phyloP scores from a whole-genome alignment of 805 yeast genomes.

The Metschnikowia koreensis region DNA sequence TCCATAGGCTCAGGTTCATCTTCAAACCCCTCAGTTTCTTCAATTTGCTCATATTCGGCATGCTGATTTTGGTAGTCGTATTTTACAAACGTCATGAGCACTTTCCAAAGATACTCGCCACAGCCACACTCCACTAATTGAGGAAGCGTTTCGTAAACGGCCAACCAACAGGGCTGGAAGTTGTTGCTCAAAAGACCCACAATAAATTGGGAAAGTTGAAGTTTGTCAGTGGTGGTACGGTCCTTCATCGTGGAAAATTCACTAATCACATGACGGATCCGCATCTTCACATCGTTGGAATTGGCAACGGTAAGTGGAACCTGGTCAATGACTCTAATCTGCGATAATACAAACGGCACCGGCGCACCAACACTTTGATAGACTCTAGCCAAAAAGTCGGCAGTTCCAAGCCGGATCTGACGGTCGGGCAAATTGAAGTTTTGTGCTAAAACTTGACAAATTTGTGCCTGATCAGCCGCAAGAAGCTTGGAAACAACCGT shows the following conservation, averaged over 20 bases:
- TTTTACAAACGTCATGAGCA: conserved; percentile 37
- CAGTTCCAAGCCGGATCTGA: conserved; percentile 47
- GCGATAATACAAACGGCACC: conserved; percentile 43
- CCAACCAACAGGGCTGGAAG: conserved; percentile 86
- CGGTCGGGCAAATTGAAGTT: conserved; percentile 52
- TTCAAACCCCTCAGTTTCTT: conserved; percentile 1
- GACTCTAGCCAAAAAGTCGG: conserved; percentile 44
- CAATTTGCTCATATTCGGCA: conserved; percentile 11
- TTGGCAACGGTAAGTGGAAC: conserved; percentile 66
- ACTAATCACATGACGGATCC: conserved; percentile 59
- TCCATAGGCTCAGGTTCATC: conserved; percentile 4
- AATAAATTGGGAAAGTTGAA: conserved; percentile 19
- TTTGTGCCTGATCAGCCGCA: not conserved
- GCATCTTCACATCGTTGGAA: conserved; percentile 70
- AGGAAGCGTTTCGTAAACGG: conserved; percentile 61
- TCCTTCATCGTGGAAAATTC: conserved; percentile 26
- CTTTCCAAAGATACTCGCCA: conserved; percentile 54
- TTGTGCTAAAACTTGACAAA: conserved; percentile 16
- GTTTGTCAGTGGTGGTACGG: not conserved
- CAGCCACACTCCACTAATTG: conserved; percentile 31
- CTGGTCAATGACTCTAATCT: conserved; percentile 54
- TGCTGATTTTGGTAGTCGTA: conserved; percentile 22
- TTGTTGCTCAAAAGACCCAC: conserved; percentile 68
- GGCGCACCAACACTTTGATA: conserved; percentile 20
- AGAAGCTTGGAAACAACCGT: not conserved